These are phyloP conservation scores for Talaromyces sp. DNA, from an alignment of 2,329 filamentous ascomycete species.

Conservation along the genomic window DNA sequence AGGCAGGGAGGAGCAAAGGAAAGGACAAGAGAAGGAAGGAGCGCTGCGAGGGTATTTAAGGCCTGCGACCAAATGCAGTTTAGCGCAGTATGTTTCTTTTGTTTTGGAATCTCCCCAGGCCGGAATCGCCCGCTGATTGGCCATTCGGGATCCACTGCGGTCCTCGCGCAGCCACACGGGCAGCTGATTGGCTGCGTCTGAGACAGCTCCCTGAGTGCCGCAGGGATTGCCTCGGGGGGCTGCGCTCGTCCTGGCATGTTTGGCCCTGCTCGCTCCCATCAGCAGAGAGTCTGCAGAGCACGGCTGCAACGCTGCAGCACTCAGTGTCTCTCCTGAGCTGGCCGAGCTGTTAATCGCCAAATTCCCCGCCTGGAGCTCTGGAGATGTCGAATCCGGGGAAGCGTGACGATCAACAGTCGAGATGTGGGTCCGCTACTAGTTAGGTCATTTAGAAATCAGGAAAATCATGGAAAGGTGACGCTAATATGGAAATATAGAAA, in stretches of 20 bases:
- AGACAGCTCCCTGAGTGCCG: neutral
- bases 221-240: neutral
- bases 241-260: neutral
- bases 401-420: neutral
- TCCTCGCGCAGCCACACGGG: neutral
- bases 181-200: neutral
- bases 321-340: too few species aligned
- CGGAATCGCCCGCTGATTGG: neutral
- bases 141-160: neutral
- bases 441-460: neutral
- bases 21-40: neutral
- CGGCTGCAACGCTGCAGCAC: too few species aligned
- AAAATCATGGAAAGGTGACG: neutral
- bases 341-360: neutral
- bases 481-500: neutral
- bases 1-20: neutral
- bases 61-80: neutral
- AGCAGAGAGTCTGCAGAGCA: neutral
- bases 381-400: neutral
- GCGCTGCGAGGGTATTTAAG: neutral
- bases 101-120: neutral
- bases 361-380: neutral
- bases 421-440: neutral
- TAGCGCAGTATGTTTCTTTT: neutral
- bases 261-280: neutral